These are phyloP conservation scores for Aphanomyces astaci DNA, from an alignment of 352 stramenopile species.

Conservation along the genomic window DNA sequence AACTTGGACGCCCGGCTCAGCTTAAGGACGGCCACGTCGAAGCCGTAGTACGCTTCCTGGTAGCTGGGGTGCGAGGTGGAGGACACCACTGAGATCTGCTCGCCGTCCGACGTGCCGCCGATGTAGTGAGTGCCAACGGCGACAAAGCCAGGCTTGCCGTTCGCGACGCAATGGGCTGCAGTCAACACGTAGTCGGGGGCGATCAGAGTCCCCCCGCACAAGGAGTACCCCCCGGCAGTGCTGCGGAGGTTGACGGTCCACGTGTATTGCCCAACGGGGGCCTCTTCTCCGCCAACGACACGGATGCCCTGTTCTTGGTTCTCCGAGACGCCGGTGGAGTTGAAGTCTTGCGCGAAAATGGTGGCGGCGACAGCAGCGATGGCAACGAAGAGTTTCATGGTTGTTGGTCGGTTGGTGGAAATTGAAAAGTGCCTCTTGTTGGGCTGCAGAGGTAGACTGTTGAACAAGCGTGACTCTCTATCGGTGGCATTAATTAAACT, in stretches of 20 bases:
- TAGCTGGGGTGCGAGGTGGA: not conserved
- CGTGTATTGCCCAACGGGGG: conserved; percentile 19
- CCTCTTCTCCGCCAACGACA: not conserved
- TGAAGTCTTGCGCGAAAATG: too few relatives aligned
- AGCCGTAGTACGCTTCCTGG: not conserved
- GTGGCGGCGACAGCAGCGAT: too few relatives aligned
- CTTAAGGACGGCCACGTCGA: not conserved
- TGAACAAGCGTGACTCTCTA: too few relatives aligned
- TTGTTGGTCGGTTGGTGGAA: too few relatives aligned
- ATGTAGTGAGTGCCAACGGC: not conserved
- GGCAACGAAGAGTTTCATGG: too few relatives aligned
- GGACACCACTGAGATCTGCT: not conserved
- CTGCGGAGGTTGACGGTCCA: conserved; percentile 41
- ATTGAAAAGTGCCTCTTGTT: too few relatives aligned
- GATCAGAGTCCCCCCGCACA: conserved; percentile 32
- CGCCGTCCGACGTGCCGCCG: not conserved
- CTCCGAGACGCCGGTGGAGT: too few relatives aligned
- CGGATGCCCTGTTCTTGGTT: not conserved
- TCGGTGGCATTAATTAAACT: too few relatives aligned
- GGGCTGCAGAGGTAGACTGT: too few relatives aligned
- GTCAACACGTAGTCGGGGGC: conserved; percentile 28
- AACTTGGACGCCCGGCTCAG: not conserved
- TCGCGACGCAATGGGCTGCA: conserved; percentile 31
- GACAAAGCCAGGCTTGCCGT: conserved; percentile 24
- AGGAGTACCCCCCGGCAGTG: conserved; percentile 33